Conservation (phyloP, 2,329 filamentous ascomycete species). For the Aspergillus ochraceoroseus region DNA sequence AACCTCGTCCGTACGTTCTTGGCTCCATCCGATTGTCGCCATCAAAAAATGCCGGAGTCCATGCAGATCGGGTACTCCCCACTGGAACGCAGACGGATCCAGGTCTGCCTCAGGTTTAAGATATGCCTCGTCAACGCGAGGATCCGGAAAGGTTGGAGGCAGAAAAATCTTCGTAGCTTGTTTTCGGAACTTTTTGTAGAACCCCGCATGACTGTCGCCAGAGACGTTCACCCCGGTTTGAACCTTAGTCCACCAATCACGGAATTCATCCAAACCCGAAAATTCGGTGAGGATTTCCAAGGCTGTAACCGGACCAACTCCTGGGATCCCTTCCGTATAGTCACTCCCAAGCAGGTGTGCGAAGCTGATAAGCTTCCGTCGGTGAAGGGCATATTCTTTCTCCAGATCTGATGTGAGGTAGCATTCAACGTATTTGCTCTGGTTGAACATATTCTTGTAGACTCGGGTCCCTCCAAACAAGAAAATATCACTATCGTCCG, state of each 20-base stretch:
- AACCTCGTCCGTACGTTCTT: conserved; percentile 90
- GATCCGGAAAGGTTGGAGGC: conserved; percentile 70
- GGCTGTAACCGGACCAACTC: conserved; percentile 89
- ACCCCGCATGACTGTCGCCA: conserved; percentile 57
- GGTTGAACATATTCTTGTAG: conserved; percentile 99
- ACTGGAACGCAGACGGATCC: conserved; percentile 75
- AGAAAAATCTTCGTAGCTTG: conserved; percentile 83
- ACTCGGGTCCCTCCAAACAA: conserved; percentile 92
- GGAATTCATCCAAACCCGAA: conserved; percentile 65
- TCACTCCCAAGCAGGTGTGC: conserved; percentile 90
- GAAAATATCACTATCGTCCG: conserved; percentile 94
- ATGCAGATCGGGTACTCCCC: conserved; percentile 91
- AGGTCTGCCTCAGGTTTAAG: conserved; percentile 78
- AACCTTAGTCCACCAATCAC: conserved; percentile 78
- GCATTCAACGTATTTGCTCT: conserved; percentile 96
- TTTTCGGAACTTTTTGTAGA: conserved; percentile 81
- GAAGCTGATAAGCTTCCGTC: conserved; percentile 81
- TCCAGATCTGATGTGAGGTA: conserved; percentile 81
- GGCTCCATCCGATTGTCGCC: conserved; percentile 86
- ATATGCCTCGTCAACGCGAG: conserved; percentile 77
- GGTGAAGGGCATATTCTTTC: conserved; percentile 78
- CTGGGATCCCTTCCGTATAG: conserved; percentile 87
- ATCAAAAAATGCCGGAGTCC: conserved; percentile 79
- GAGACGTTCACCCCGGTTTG: conserved; percentile 61
- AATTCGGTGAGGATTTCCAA: conserved; percentile 94